phyloP scores from a whole-genome alignment of 2,329 filamentous ascomycete species.

The Penicillium polonicum region DNA sequence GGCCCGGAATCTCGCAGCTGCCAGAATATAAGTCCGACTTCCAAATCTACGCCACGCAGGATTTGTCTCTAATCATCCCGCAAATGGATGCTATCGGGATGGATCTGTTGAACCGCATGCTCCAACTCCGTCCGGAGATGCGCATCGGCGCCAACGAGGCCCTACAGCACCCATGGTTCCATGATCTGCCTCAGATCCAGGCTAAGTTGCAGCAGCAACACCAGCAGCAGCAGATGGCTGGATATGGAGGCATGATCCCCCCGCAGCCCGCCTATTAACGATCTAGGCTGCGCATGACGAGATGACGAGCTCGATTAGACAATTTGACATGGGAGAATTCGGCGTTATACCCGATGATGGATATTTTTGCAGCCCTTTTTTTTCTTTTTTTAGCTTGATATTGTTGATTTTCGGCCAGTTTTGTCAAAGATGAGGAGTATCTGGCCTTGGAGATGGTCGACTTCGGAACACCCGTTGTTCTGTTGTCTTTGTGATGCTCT shows the following conservation, averaged over 20 bases:
- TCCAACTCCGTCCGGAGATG: constrained; percentile 88
- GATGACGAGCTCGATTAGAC: constrained; percentile 29
- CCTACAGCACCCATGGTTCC: constrained; percentile 89
- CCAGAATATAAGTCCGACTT: constrained; percentile 98
- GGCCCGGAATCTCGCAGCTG: constrained; percentile 91
- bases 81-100: constrained; percentile 86
- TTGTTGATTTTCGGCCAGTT: neutral
- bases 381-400: constrained; percentile 5
- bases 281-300: constrained; percentile 23
- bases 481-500: neutral
- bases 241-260: constrained; percentile 42
- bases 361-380: constrained; percentile 12
- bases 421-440: neutral
- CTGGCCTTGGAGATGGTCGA: neutral
- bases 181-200: constrained; percentile 58
- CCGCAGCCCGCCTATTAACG: constrained; percentile 37
- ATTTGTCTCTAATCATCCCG: constrained; percentile 79
- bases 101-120: constrained; percentile 83
- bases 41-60: constrained; percentile 90
- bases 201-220: constrained; percentile 48
- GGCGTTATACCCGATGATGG: constrained; percentile 33
- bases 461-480: neutral
- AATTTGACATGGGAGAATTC: constrained; percentile 30
- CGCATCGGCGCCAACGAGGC: constrained; percentile 85
- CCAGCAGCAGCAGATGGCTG: constrained; percentile 40